Base-by-base conservation (phyloP, 1,284 basidiomycete species). In the Leccinum laetum region DNA sequence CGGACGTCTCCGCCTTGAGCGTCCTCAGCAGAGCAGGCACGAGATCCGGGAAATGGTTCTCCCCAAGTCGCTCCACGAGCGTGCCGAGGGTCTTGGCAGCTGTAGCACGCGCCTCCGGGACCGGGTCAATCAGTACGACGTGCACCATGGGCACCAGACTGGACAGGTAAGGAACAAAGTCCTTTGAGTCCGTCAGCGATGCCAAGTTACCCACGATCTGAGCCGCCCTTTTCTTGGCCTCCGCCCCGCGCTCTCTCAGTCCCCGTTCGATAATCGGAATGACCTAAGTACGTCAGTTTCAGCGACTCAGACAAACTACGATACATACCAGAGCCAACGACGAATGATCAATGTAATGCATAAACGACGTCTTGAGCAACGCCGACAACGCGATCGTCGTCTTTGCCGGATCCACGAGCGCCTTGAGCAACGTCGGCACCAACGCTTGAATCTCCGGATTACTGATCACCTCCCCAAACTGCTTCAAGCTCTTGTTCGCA, bases 11-110 rank as follows among this genome's bases (percentile, higher is more conserved):
- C 5, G 95, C 92, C 77, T 96, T 95, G 68, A 99, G 87, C 8
- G 93, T 96, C 56, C 91, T 87, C 49, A 99, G 82, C 9, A 99
- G 83, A n/a, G 91, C 90, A 32, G 94, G 92, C 1, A 99, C 94
- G 56, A 99, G 86, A 71, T 98, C 94, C 9, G 96, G 96, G 88
- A 99, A 99, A 78, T 98, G 92, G 39, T 87, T 81, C 79, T 99
- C 98, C 68, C 98, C 98, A 4, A 99, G 83, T 46, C 98, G 91
- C 77, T 99, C 98, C 35, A 99, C 95, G 35, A 99, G 86, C 0
- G 95, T 96, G 39, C 98, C 98, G n/a, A 99, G 84, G 0, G 98
- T 92, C 80, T 99, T 99, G 29, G 98, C 97, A 3, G 98, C 96
- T 0, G 96, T 98, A 3, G 96, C 96, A 67, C 98, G 89, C 13